A percentile compares a stretch with the other conserved stretches of the same genome.
Conservation (phyloP, 2,329 filamentous ascomycete species). For the Stromatinia cepivora region DNA sequence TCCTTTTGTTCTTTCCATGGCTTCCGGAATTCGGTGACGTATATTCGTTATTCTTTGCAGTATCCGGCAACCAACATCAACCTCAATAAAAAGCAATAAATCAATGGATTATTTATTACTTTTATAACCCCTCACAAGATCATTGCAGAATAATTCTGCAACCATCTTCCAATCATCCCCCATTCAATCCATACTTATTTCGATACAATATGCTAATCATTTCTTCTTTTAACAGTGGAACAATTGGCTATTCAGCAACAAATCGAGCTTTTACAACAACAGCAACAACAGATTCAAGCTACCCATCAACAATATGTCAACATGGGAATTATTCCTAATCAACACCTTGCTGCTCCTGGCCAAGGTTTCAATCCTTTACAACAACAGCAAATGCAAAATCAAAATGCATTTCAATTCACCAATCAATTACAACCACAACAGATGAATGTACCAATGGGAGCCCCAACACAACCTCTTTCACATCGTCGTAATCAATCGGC, state of each 20-base stretch:
- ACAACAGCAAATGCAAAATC: slow-evolving; percentile 70
- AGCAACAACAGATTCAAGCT: slow-evolving; percentile 95
- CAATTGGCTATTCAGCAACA: slow-evolving; percentile 97
- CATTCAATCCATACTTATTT: too few species aligned
- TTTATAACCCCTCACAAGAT: slow-evolving; percentile 26
- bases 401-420: slow-evolving; percentile 87
- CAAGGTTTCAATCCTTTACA: slow-evolving; percentile 73
- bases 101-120: background rate
- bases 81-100: slow-evolving; percentile 2
- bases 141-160: background rate
- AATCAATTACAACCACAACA: slow-evolving; percentile 72
- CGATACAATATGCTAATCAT: slow-evolving; percentile 9
- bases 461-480: slow-evolving; percentile 74
- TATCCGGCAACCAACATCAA: background rate
- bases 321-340: slow-evolving; percentile 90
- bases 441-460: slow-evolving; percentile 71
- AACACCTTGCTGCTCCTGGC: slow-evolving; percentile 67
- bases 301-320: slow-evolving; percentile 97
- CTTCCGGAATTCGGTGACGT: slow-evolving; percentile 22
- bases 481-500: slow-evolving; percentile 99
- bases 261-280: slow-evolving; percentile 94
- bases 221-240: slow-evolving; percentile 66
- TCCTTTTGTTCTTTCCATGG: slow-evolving; percentile 13
- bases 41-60: slow-evolving; percentile 35
- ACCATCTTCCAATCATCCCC: background rate